These are phyloP conservation scores for Mortierella hygrophila DNA, from an alignment of 192 early-diverging fungal species.

Conservation along the genomic window DNA sequence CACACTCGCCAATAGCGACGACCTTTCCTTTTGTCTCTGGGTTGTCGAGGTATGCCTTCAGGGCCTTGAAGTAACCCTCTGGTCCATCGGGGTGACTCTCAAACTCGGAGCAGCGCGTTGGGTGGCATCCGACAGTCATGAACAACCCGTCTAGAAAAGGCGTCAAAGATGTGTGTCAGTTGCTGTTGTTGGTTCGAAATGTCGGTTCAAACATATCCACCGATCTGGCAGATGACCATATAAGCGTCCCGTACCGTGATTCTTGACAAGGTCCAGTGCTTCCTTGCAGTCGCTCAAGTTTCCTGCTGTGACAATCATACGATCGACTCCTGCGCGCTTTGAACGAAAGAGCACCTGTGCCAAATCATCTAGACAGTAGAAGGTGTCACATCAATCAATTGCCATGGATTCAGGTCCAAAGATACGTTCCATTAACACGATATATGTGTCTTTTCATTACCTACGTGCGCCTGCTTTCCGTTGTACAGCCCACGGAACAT, in stretches of 20 bases:
- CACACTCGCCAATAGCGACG: constrained; percentile 96
- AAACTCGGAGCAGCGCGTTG: constrained; percentile 84
- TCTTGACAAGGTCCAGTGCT: constrained; percentile 70
- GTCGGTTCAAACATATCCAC: background rate
- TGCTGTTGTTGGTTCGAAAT: background rate
- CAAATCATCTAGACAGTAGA: constrained; percentile 69
- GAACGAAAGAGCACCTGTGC: constrained; percentile 74
- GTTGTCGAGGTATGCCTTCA: constrained; percentile 61
- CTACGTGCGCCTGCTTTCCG: constrained; percentile 78
- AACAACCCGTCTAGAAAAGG: constrained; percentile 61
- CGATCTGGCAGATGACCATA: background rate
- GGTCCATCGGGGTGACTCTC: constrained; percentile 67
- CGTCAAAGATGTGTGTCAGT: background rate
- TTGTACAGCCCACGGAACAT: constrained; percentile 88
- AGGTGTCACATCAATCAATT: background rate
- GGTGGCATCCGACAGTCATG: constrained; percentile 89
- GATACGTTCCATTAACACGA: background rate
- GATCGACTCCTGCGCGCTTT: constrained; percentile 71
- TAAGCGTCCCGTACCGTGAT: constrained; percentile 54
- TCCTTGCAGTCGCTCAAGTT: constrained; percentile 69
- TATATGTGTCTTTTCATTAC: constrained; percentile 27
- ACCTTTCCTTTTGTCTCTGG: constrained; percentile 65
- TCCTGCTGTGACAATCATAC: constrained; percentile 89
- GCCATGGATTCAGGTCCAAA: background rate
- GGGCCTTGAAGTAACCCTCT: constrained; percentile 69